Base-by-base conservation (phyloP, 257 asterid genomes). In the Buddleja alternifolia region DNA sequence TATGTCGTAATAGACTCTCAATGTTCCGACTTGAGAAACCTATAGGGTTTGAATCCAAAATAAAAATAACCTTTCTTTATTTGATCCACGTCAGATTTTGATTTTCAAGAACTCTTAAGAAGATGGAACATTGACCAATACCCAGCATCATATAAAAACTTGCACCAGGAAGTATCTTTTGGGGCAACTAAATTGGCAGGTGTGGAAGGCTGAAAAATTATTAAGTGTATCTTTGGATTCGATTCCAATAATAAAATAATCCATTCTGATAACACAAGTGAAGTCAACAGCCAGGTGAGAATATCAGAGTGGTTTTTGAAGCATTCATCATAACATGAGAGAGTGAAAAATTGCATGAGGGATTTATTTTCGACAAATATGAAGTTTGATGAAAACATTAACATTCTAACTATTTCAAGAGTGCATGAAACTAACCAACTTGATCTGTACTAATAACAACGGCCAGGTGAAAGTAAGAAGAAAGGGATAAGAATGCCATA, bases 401-500 rank as follows among this genome's bases (percentile, higher is more conserved):
- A 29, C 34, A 29, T 5, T n/a, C 3, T 29, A 29, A 29, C 34
- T 29, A 29, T 29, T 29, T 29, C 34, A 29, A 5, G 34, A 29
- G 34, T 29, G 34, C 34, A 29, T 29, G 34, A 29, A 29, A 29
- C n/a, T n/a, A n/a, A n/a, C n/a, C 34, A 29, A 29, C 34, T 29
- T 29, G 34, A 29, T 29, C 34, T 5, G 5, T 29, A 29, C 34
- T 29, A 29, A 5, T 29, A 29, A 29, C 34, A 29, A 57, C 41
- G 41, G 3, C 19, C 67, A 54, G n/a, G 16, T 5, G 5, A 24
- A 69, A 29, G 25, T 16, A 39, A 1, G 20, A 19, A 63, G 65
- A 39, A 36, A 50, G 70, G 61, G 73, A 78, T 71, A 76, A 60
- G 73, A 68, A 64, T 69, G 69, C 42, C 67, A 66, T 79, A 86